Evolutionary conservation across 805 yeast genomes (phyloP).

Genomic region (Saccharomyces mikatae): DNA sequence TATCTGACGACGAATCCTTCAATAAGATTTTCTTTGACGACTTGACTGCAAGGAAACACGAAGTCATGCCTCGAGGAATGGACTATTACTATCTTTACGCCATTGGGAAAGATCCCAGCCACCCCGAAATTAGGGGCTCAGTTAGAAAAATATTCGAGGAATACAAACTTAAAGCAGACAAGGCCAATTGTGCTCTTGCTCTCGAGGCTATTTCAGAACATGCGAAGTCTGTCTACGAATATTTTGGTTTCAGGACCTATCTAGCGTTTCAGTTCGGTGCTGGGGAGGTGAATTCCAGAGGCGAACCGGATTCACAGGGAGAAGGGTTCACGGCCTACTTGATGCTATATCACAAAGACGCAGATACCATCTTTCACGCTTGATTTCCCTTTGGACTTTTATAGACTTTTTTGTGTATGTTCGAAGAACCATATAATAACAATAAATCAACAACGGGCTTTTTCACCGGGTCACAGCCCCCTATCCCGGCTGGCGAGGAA

Average conservation of each 20-base stretch:
- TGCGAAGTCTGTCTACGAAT: constrained; percentile 29
- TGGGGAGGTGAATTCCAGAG: constrained; percentile 26
- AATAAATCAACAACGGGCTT: not conserved
- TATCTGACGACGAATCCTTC: constrained; percentile 24
- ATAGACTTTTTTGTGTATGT: not conserved
- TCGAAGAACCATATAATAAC: not conserved
- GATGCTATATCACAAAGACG: constrained; percentile 29
- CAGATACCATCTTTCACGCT: constrained; percentile 6
- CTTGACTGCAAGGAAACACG: constrained; percentile 12
- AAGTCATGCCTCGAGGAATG: constrained; percentile 22
- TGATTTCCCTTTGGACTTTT: not conserved
- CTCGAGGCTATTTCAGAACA: constrained; percentile 29
- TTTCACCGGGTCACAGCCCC: not conserved
- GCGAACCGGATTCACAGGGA: constrained; percentile 24
- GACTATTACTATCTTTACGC: constrained; percentile 28
- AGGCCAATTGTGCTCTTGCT: constrained; percentile 26
- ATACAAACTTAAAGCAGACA: constrained; percentile 26
- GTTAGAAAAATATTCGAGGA: constrained; percentile 27
- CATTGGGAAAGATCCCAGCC: constrained; percentile 28
- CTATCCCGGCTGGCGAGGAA: not conserved
- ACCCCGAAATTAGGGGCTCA: constrained; percentile 24
- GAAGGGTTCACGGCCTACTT: constrained; percentile 26
- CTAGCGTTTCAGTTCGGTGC: constrained; percentile 25
- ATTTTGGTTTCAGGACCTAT: constrained; percentile 29
- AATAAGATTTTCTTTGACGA: constrained; percentile 25